Base-by-base conservation (phyloP, 306 rosid species). In the Gastrolobium bilobum region DNA sequence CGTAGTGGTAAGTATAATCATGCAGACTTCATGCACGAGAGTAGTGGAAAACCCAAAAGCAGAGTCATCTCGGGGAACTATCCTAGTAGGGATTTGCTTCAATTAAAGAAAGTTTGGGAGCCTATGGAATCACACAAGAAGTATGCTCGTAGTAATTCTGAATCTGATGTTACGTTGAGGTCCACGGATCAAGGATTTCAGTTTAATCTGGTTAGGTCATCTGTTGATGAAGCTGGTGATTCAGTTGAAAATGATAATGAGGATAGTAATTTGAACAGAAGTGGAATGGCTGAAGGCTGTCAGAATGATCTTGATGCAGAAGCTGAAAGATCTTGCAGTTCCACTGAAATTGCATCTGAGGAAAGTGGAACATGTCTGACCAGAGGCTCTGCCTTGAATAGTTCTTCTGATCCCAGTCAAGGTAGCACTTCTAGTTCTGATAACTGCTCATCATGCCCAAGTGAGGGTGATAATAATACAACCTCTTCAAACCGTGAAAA, bases 51-150 rank as follows among this genome's bases (percentile, higher is more conserved):
- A 88, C 71, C 86, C 79, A 93, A 84, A 93, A 84, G 72, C 89
- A 93, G 90, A 86, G 74, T 83, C 83, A 67, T 56, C 77, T 43
- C 46, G 34, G 93, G 86, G 83, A 89, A 79, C 86, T 79, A 79
- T 87, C 53, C 91, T 38, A 68, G 83, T 64, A 85, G 86, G 85
- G 98, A 95, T 73, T 79, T 81, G 75, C 83, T 83, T 84, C 89
- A 91, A 71, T 66, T 93, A 26, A 93, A 90, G 86, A 93, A 89
- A 85, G 97, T 90, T 54, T 96, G 99, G 99, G 99, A 96, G 83
- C 98, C 98, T 72, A 53, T 82, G 63, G 97, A 91, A 72, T 84
- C 93, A 47, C 92, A 80, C 47, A 94, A 92, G 86, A 94, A 91
- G 84, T 88, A 89, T 86, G 86, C 84, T 51, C 76, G 84, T 58